Conservation (phyloP, 2,329 filamentous ascomycete species). For the Chaetothyriales sp. region DNA sequence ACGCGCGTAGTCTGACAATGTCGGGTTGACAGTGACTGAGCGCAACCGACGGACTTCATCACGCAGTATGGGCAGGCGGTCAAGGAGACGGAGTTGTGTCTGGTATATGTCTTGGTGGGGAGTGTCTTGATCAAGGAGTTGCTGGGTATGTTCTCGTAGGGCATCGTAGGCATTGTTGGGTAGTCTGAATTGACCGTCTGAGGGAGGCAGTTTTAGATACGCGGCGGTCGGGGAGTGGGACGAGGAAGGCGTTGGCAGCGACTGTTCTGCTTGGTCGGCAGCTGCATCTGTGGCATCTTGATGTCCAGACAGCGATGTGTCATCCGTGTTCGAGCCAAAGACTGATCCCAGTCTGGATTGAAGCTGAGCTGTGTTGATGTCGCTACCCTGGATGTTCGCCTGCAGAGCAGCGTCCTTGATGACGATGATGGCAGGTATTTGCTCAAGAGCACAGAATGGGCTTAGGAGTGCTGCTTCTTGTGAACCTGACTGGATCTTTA, state of each 20-base stretch:
- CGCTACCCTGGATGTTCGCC: conserved; percentile 54
- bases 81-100: conserved; percentile 6
- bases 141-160: conserved; percentile 12
- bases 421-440: conserved; percentile 62
- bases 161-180: conserved; percentile 17
- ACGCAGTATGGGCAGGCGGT: conserved; percentile 11
- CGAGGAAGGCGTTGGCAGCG: neutral
- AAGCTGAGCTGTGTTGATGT: conserved; percentile 45
- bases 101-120: conserved; percentile 7
- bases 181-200: conserved; percentile 12
- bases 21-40: neutral
- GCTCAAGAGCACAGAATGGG: conserved; percentile 66
- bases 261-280: neutral
- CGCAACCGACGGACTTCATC: conserved; percentile 9
- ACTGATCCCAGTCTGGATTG: conserved; percentile 37
- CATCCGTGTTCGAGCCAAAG: conserved; percentile 19
- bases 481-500: conserved; percentile 57
- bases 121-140: conserved; percentile 8
- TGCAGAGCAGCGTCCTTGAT: conserved; percentile 66
- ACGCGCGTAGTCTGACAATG: conserved; percentile 9
- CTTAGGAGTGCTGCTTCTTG: conserved; percentile 68
- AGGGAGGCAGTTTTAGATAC: conserved; percentile 10
- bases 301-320: neutral
- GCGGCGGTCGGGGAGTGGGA: neutral
- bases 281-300: neutral